phyloP scores from a whole-genome alignment of 2,329 filamentous ascomycete genomes.

The Colletotrichum karsti region DNA sequence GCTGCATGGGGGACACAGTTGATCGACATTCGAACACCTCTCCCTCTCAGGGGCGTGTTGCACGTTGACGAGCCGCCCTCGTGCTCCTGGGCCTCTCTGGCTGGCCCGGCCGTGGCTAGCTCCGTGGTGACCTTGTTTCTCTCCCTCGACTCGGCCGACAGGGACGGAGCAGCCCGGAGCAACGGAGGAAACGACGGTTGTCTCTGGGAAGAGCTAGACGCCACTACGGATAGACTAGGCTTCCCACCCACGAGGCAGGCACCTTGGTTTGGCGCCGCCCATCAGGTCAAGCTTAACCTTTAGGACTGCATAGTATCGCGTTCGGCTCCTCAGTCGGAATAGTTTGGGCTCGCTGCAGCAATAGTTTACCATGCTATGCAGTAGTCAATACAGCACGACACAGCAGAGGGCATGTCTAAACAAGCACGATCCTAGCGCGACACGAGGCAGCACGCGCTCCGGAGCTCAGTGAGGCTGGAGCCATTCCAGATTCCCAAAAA shows the following conservation, averaged over 20 bases:
- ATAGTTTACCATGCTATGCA: background rate
- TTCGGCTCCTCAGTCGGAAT: background rate
- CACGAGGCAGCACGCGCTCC: conserved; percentile 6
- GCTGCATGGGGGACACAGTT: background rate
- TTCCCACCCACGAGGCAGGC: background rate
- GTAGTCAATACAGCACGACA: background rate
- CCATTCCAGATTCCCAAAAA: conserved; percentile 9
- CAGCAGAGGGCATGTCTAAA: background rate
- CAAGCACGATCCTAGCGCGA: conserved; percentile 8
- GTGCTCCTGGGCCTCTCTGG: background rate
- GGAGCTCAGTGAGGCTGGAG: conserved; percentile 1
- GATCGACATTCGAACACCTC: background rate
- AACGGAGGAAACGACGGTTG: background rate
- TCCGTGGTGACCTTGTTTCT: background rate
- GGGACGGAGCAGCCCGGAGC: background rate
- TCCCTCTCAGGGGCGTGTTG: background rate
- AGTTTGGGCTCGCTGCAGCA: background rate
- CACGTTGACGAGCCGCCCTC: conserved; percentile 3
- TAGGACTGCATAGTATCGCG: background rate
- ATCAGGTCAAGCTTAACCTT: too few species aligned
- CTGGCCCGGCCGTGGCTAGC: background rate
- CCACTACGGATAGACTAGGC: too few species aligned
- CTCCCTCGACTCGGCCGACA: conserved; percentile 16
- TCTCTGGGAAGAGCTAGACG: background rate
- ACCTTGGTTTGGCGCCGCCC: background rate